Evolutionary conservation across 805 yeast genomes (phyloP), one percentile per base, ranked within the genome.

Genomic region (Sugiyamaella marilandica): DNA sequence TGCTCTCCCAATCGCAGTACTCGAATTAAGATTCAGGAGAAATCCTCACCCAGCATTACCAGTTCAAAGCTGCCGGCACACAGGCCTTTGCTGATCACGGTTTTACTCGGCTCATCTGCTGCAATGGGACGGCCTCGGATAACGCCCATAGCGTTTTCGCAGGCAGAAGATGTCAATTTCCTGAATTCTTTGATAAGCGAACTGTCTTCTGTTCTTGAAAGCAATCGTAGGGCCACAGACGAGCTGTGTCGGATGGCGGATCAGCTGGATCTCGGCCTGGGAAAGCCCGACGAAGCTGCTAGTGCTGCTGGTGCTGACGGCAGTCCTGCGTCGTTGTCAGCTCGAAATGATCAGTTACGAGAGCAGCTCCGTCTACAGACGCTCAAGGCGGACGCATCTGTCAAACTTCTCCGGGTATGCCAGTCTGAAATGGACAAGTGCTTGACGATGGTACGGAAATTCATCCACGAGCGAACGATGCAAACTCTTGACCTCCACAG

Each of bases 81-180:
- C 7, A 24, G 7, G 29, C 29, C 29, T 24, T 24, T 24, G 7
- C 7, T 24, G 29, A 24, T 7, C 29, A 24, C 29, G 7, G 7
- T 3, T 24, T 24, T 24, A 3, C 29, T 24, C 7, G 7, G 29
- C 29, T 24, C 7, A 24, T 24, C 29, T 24, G 29, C 3, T 24
- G 7, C 29, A 24, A 24, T 24, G 29, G 29, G 29, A 8, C n/a
- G 43, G 24, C 44, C 41, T 10, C 36, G 52, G 18, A 57, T 59
- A 4, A 34, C 49, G 13, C 55, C 54, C 2, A 21, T 48, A 35
- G 45, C 54, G 43, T 49, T 57, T 19, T 31, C 64, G 53, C 56
- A 70, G 67, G 10, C 58, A 41, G 59, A 65, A 62, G 65, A 70
- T 59, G 45, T 71, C 13, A 53, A 54, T 35, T 60, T 63, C 10